Evolutionary conservation across 2,329 filamentous ascomycete genomes (phyloP).

Genomic region (Uncinocarpus reesii): DNA sequence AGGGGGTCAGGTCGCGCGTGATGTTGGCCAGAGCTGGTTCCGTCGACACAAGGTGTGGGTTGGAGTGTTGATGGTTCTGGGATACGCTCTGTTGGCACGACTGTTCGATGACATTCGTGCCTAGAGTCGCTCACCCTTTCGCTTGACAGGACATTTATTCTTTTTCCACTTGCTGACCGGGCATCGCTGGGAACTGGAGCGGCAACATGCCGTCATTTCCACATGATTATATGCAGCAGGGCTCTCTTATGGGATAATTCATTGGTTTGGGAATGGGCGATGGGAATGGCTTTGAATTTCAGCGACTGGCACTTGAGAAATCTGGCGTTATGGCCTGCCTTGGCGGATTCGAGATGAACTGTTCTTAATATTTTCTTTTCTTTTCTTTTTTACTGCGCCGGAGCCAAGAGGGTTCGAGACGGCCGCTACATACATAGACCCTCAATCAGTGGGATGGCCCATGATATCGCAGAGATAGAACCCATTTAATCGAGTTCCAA

Average conservation of each 20-base stretch:
- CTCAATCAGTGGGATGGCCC: too few species aligned
- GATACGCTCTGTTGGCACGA: slow-evolving; percentile 73
- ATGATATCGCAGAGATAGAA: too few species aligned
- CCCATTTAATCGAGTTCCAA: too few species aligned
- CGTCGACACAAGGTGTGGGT: slow-evolving; percentile 68
- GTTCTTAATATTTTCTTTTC: not conserved
- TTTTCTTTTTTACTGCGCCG: not conserved
- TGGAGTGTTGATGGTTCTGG: slow-evolving; percentile 58
- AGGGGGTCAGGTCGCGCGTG: slow-evolving; percentile 57
- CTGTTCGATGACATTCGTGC: slow-evolving; percentile 45
- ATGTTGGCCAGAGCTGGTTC: slow-evolving; percentile 75
- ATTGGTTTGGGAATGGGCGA: slow-evolving; percentile 4
- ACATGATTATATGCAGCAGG: not conserved
- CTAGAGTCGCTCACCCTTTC: not conserved
- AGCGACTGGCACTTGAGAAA: slow-evolving; percentile 6
- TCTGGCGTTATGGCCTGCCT: too few species aligned
- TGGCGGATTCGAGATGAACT: not conserved
- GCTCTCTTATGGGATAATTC: not conserved
- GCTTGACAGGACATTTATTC: not conserved
- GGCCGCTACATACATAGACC: too few species aligned
- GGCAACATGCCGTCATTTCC: too few species aligned
- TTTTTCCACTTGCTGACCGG: not conserved
- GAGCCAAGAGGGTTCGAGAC: too few species aligned
- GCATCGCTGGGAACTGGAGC: too few species aligned
- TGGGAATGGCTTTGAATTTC: slow-evolving; percentile 5